These are phyloP conservation scores for Berkeleyomyces basicola DNA, from an alignment of 2,329 filamentous ascomycete genomes.

Conservation along the genomic window DNA sequence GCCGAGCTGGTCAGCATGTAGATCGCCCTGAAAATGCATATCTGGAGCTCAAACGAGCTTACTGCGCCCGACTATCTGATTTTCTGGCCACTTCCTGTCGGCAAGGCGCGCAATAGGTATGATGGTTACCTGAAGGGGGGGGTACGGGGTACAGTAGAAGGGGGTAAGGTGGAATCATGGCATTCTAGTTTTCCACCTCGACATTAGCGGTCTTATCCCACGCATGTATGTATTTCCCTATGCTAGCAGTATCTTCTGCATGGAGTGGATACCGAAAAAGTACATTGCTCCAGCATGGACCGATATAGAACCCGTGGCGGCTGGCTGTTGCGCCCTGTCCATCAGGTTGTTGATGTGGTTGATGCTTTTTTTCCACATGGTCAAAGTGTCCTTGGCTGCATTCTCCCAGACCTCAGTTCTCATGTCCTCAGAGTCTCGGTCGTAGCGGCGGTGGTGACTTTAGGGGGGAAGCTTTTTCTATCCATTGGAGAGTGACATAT, in stretches of 20 bases:
- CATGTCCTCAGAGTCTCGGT: background rate
- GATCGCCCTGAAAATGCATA: background rate
- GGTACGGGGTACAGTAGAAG: background rate
- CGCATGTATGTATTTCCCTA: background rate
- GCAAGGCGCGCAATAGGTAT: background rate
- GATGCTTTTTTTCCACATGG: background rate
- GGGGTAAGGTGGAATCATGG: background rate
- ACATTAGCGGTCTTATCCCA: background rate
- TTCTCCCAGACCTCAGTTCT: background rate
- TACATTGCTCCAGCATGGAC: background rate
- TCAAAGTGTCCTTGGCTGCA: background rate
- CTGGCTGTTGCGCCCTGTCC: conserved; percentile 2
- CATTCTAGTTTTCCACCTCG: background rate
- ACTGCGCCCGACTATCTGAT: background rate
- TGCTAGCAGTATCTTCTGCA: background rate
- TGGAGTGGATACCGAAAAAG: background rate
- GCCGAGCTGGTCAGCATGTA: background rate
- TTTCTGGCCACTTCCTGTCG: background rate
- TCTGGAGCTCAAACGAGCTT: background rate
- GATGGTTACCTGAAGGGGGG: background rate
- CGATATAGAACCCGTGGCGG: background rate
- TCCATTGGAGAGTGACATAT: background rate
- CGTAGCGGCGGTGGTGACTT: background rate
- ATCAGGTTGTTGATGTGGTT: background rate
- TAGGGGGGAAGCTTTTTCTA: background rate